Evolutionary conservation across 1,284 basidiomycete species (phyloP), one percentile per base, ranked within the genome.

Genomic region (Xerocomus cyaneibrunnescens): DNA sequence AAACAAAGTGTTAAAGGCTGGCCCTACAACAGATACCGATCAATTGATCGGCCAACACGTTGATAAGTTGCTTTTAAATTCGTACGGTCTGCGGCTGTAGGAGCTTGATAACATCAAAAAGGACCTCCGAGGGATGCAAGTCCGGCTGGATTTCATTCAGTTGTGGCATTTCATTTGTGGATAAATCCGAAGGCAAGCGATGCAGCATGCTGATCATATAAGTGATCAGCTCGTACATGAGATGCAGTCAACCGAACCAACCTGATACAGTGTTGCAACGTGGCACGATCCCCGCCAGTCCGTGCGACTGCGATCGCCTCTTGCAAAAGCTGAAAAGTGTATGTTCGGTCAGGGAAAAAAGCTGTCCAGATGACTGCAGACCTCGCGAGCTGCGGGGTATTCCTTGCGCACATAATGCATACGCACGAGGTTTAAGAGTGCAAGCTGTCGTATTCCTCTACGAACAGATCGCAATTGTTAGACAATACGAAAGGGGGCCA

Each of bases 221-320:
- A 48, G 36, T 23, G 48, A 62, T 57, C 45, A 45, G 28, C 38
- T 42, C 51, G 44, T 44, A 35, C 41, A 46, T 45, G 23, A 43
- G 28, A 37, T 25, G 40, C 38, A 38, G 25, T 31, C 38, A 31
- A 45, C 45, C 64, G 36, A 55, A 85, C 88, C 39, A 52, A 88
- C 89, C 85, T 87, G 61, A 85, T 84, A 61, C 88, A 90, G 61
- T 89, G 85, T 57, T 90, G 87, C 47, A 92, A 71, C 17, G 85
- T 85, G 40, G 83, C 61, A 52, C 77, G 82, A 66, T 92, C 89
- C 27, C 81, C 81, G 38, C 75, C 79, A n/a, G 82, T 84, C 47
- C 89, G 78, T 45, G 88, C 79, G 14, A 85, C 81, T 41, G 80
- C 78, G 48, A 92, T 84, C 3, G 87, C 89, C 70, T 92, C 89